These are phyloP conservation scores for Boletus sp. DNA, from an alignment of 768 basidiomycete genomes.

Conservation along the genomic window DNA sequence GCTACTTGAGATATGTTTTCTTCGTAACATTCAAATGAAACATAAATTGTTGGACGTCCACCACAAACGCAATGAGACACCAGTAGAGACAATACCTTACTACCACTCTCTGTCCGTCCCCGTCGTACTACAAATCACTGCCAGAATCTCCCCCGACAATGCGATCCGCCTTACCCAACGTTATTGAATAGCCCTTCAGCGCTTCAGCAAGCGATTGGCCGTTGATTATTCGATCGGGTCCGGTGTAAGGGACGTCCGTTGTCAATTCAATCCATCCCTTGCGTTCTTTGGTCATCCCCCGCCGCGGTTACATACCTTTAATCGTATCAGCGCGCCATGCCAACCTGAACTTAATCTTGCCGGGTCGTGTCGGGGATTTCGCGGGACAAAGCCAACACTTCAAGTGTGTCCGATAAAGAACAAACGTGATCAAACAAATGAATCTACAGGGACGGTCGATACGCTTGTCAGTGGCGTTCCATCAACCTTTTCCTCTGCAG, in stretches of 20 bases:
- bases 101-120: neutral
- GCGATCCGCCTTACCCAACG: neutral
- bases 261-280: constrained; percentile 25
- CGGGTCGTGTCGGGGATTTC: constrained; percentile 6
- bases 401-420: neutral
- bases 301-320: constrained; percentile 3
- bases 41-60: neutral
- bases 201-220: constrained; percentile 6
- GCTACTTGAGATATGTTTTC: constrained; percentile 20
- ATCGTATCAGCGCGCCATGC: constrained; percentile 1
- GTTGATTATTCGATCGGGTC: constrained; percentile 13
- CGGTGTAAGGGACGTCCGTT: constrained; percentile 12
- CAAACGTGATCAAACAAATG: constrained; percentile 15
- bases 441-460: constrained; percentile 16
- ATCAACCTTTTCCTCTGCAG: constrained; percentile 26
- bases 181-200: neutral
- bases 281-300: constrained; percentile 19
- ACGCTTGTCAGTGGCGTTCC: constrained; percentile 11
- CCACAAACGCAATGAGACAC: too few species aligned
- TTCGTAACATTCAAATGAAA: constrained; percentile 19
- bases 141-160: neutral
- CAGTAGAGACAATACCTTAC: neutral
- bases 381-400: neutral
- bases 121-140: neutral
- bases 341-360: constrained; percentile 11